These are phyloP conservation scores for Chlamydomonas sp. DNA, from an alignment of 139 green algal genomes.

Conservation along the genomic window DNA sequence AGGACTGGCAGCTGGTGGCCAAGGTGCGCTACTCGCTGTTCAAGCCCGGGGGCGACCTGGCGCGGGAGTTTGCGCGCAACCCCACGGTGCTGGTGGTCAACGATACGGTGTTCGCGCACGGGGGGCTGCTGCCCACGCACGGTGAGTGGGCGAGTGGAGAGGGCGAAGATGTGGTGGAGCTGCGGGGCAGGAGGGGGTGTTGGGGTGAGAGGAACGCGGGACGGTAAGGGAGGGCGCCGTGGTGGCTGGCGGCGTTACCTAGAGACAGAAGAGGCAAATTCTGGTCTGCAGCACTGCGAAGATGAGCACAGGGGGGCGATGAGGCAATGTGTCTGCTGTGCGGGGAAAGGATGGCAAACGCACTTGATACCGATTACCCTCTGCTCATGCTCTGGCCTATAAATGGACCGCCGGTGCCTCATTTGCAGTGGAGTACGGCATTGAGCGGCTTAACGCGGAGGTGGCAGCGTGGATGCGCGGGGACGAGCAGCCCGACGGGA, in stretches of 20 bases:
- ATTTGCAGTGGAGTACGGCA: constrained; percentile 77
- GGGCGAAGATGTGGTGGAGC: neutral
- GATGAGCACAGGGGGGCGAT: too few relatives aligned
- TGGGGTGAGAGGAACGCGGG: neutral
- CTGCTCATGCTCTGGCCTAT: neutral
- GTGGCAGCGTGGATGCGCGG: constrained; percentile 90
- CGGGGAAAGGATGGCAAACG: too few relatives aligned
- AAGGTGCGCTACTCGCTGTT: constrained; percentile 75
- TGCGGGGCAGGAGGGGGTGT: too few relatives aligned
- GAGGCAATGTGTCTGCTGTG: too few relatives aligned
- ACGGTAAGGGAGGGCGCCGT: neutral
- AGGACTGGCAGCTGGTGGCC: constrained; percentile 59
- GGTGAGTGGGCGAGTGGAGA: constrained; percentile 45
- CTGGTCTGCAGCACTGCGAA: too few relatives aligned
- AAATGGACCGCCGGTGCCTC: neutral
- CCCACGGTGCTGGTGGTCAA: constrained; percentile 93
- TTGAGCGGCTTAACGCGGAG: constrained; percentile 89
- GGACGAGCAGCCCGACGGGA: constrained; percentile 56
- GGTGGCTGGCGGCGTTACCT: too few relatives aligned
- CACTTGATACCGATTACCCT: neutral
- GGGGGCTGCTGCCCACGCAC: constrained; percentile 88
- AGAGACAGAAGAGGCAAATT: too few relatives aligned
- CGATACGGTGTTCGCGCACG: constrained; percentile 93
- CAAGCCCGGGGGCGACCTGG: constrained; percentile 83
- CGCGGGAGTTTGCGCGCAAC: constrained; percentile 85